Conservation (phyloP, 306 rosid genomes). For the Glycine tomentella region DNA sequence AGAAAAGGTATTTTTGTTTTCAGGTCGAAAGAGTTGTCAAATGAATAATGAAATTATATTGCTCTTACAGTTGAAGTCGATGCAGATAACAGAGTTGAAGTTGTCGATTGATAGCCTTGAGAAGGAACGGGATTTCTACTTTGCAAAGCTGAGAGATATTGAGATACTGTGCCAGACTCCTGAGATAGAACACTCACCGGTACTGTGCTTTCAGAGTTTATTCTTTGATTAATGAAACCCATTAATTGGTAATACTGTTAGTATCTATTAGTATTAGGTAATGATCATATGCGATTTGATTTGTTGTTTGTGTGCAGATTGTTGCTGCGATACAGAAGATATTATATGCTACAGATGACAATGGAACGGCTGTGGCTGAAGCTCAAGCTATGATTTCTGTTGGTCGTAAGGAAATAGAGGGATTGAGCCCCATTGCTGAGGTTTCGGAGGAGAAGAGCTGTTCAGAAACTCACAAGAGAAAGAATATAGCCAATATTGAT, state of each 20-base stretch:
- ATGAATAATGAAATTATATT: neutral
- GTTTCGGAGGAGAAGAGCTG: conserved; percentile 72
- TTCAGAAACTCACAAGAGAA: conserved; percentile 82
- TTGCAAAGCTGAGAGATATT: conserved; percentile 85
- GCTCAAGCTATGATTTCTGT: conserved; percentile 82
- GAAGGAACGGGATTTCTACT: conserved; percentile 95
- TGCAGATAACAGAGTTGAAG: conserved; percentile 90
- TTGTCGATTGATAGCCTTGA: conserved; percentile 94
- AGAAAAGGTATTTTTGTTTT: conserved; percentile 66
- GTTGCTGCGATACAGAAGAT: conserved; percentile 88
- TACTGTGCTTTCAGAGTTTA: conserved; percentile 29
- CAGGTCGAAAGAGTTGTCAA: neutral
- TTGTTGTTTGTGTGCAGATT: conserved; percentile 57
- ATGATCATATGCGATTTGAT: conserved; percentile 17
- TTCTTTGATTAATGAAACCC: neutral
- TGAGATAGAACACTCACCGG: conserved; percentile 73
- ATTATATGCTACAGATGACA: conserved; percentile 83
- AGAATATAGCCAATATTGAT: conserved; percentile 69
- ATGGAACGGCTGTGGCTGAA: conserved; percentile 80
- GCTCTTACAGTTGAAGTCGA: neutral
- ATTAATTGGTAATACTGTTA: too few species aligned
- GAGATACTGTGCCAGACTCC: conserved; percentile 92
- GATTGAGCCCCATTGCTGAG: conserved; percentile 86
- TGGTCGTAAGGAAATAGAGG: conserved; percentile 51
- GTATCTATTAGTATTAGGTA: neutral